Base-by-base conservation (phyloP, 495 filamentous ascomycete species). In the Penicillium malachiteum region DNA sequence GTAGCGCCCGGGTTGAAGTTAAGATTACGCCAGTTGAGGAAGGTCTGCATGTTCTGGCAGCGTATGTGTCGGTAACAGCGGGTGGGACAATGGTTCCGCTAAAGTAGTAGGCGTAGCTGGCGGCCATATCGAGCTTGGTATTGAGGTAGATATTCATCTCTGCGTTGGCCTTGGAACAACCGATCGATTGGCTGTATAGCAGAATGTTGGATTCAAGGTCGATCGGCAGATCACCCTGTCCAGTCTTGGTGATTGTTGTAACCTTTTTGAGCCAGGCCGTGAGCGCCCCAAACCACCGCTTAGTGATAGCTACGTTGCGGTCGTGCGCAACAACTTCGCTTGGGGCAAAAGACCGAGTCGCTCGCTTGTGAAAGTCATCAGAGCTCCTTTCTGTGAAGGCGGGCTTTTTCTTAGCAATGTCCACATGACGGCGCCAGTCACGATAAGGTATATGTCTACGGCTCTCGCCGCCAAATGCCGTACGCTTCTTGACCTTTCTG, bases 61-160 rank as follows among this genome's bases (percentile, higher is more conserved):
- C 35, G 35, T n/a, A 38, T 38, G 35, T 38, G 13, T n/a, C 35
- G 6, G 8, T n/a, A 9, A 38, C 8, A 9, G 35, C 8, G 1
- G 35, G 35, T 2, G 35, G 35, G 13, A 38, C 35, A 9, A 38
- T 10, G 13, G 35, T 38, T 10, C 35, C 35, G 2, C 9, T 10
- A 6, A 38, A n/a, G 13, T 38, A 38, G 13, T 38, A 38, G 35
- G 35, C 35, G 35, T 38, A 38, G 8, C 9, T 38, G 13, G 9
- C 13, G 31, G 63, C 54, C 65, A 68, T 63, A 6, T 55, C 51
- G 17, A 65, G 16, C 4, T 63, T 41, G 9, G 56, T 41, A n/a
- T 68, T 62, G 8, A 63, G 41, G 14, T 43, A 43, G n/a, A 43
- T n/a, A n/a, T 38, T 43, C 41, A 43, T 12, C 3, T 43, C 14